Evolutionary conservation across 169 alveolate species (phyloP), one percentile per base, ranked within the genome.

Genomic region (Sarcocystis neurona): DNA sequence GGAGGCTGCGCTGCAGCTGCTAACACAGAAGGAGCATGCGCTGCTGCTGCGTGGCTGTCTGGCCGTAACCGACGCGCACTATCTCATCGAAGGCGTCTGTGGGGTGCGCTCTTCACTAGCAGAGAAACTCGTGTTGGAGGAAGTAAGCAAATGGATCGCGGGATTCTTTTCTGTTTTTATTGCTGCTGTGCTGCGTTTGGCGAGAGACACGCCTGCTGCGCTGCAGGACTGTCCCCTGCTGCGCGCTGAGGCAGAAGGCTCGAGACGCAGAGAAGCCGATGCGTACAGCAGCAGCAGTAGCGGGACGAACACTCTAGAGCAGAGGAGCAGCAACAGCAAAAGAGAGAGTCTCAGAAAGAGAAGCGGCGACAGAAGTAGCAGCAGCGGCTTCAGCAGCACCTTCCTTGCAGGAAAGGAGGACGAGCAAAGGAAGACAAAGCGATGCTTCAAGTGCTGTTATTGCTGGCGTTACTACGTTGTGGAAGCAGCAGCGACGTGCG

Each of bases 21-120:
- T 72, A 30, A 53, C 82, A 3, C 47, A 53, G 1, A 72, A 48
- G 5, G 82, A 72, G 53, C 90, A 86, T n/a, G 53, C 86, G 4
- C 56, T 86, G 0, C 78, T 86, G 6, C 78, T 74, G 2, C 85
- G 74, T 50, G 90, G 90, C 34, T 86, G 90, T 32, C 37, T 86
- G 86, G 79, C 90, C 8, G 41, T 86, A 37, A 86, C 90, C 0
- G 90, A 86, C 60, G 79, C 77, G 32, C 90, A 86, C 63, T 85
- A 86, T 77, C 85, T 86, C 46, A 63, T 86, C 43, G 70, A 86
- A 44, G 86, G 85, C 18, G 90, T 80, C 5, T 50, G 72, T 32
- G 46, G 68, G 18, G 60, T 6, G 48, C n/a, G 39, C 70, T 43
- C 85, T 0, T 63, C 85, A 0, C 82, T 39, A 53, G 82, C 82